Conservation (phyloP, 2,329 filamentous ascomycete genomes). For the Cladosporium austrohemisphaericum region DNA sequence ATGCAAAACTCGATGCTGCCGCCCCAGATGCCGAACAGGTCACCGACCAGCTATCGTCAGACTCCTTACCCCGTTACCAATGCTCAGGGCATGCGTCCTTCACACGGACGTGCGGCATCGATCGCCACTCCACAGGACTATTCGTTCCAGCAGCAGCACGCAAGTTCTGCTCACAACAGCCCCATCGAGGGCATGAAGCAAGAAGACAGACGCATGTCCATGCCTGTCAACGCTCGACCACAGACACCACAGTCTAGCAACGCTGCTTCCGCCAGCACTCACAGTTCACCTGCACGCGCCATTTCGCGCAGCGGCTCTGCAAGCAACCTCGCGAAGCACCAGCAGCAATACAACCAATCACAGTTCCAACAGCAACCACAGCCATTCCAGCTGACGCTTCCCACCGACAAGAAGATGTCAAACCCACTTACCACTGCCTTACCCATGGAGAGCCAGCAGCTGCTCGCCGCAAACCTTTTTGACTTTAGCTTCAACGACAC, state of each 20-base stretch:
- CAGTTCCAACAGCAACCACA: not conserved
- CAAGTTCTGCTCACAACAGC: slow-evolving; percentile 15
- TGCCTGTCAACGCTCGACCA: slow-evolving; percentile 34
- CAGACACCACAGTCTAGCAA: slow-evolving; percentile 22
- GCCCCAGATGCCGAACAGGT: slow-evolving; percentile 26
- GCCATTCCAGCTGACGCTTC: slow-evolving; percentile 10
- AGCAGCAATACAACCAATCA: slow-evolving; percentile 9
- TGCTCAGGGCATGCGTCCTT: slow-evolving; percentile 30
- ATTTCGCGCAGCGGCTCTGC: slow-evolving; percentile 25
- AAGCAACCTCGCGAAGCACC: slow-evolving; percentile 20
- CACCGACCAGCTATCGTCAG: slow-evolving; percentile 36
- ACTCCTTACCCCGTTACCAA: slow-evolving; percentile 41
- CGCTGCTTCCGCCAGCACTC: slow-evolving; percentile 22
- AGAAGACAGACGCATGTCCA: slow-evolving; percentile 41
- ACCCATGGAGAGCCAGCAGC: slow-evolving; percentile 52
- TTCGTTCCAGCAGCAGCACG: slow-evolving; percentile 26
- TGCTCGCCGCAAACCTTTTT: slow-evolving; percentile 43
- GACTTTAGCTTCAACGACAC: slow-evolving; percentile 45
- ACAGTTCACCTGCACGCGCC: slow-evolving; percentile 20
- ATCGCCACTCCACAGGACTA: slow-evolving; percentile 40
- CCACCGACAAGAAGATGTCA: slow-evolving; percentile 1
- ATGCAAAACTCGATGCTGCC: slow-evolving; percentile 27
- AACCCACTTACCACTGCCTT: slow-evolving; percentile 47
- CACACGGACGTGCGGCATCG: slow-evolving; percentile 44
- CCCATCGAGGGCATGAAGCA: slow-evolving; percentile 15